These are phyloP conservation scores for Closterium sp. DNA, from an alignment of 139 green algal species.

Conservation along the genomic window DNA sequence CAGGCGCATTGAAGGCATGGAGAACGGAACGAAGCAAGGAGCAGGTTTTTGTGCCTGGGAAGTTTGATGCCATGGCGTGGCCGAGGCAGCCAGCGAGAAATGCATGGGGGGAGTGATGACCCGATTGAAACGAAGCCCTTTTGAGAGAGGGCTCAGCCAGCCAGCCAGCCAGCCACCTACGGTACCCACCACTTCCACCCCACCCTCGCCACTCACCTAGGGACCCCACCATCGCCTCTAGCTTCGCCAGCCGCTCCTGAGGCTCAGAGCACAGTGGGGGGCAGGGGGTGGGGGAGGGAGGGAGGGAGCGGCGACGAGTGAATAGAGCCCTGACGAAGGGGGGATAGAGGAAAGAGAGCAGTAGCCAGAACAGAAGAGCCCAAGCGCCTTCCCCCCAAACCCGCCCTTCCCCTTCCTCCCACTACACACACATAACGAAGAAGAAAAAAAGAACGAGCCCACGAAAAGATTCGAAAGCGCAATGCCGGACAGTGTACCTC, in stretches of 20 bases:
- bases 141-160: too few relatives aligned
- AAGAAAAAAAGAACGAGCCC: too few relatives aligned
- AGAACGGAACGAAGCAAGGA: not conserved
- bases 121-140: too few relatives aligned
- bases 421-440: too few relatives aligned
- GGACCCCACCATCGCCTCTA: not conserved
- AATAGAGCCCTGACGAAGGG: not conserved
- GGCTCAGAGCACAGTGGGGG: not conserved
- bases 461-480: not conserved
- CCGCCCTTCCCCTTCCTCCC: too few relatives aligned
- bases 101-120: too few relatives aligned
- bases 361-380: too few relatives aligned
- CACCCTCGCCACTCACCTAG: not conserved
- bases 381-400: too few relatives aligned
- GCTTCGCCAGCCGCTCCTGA: not conserved
- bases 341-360: too few relatives aligned
- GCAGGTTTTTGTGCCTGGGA: too few relatives aligned
- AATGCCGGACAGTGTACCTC: not conserved
- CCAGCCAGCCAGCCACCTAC: not conserved
- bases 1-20: not conserved
- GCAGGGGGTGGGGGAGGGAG: not conserved
- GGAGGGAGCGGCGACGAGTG: too few relatives aligned
- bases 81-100: too few relatives aligned
- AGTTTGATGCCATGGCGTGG: not conserved
- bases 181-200: not conserved